Base-by-base conservation (phyloP, 352 stramenopile species). In the Phytophthora ramorum region DNA sequence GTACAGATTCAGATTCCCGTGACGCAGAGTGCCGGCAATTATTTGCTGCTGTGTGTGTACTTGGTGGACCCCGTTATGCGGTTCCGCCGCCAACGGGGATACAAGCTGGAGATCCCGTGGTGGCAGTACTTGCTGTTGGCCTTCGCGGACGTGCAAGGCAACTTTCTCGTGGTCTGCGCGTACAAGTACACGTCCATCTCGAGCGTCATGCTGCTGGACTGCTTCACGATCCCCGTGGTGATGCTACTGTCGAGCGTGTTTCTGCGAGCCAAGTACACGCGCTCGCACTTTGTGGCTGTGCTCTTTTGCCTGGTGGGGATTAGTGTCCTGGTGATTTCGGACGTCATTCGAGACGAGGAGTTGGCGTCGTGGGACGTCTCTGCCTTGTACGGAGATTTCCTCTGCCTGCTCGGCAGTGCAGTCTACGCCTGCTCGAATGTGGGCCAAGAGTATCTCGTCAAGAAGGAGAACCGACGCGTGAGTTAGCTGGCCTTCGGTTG, bases 101-200 rank as follows among this genome's bases (percentile, higher is more conserved):
- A 91, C 43, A 65, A 73, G 26, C 56, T 92, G 8, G 78, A 89
- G 83, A 83, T 92, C 48, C 70, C 78, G 47, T 84, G 70, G 83
- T 98, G 90, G 81, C 85, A 93, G 63, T 98, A 98, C 73, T 57
- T 97, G 55, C 51, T 98, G 9, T 58, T 98, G n/a, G 87, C 91
- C 8, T 76, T 98, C 19, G 76, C 97, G 10, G 97, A 99, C 74
- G 93, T 99, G 1, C 85, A 98, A 75, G 95, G 92, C 26, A 99
- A 99, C 70, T 98, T 97, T 45, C 67, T 98, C 7, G 86, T 95
- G 44, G 86, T 99, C n/a, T 83, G 96, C n/a, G 96, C 93, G 5
- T 98, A 98, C 74, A 88, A 97, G 49, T 98, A 98, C 75, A 99
- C 97, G 43, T 97, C 88, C 9, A 95, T 99, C 61, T 98, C 96